Base-by-base conservation (phyloP, 1,284 basidiomycete genomes). In the Sphaerobolus stellatus region DNA sequence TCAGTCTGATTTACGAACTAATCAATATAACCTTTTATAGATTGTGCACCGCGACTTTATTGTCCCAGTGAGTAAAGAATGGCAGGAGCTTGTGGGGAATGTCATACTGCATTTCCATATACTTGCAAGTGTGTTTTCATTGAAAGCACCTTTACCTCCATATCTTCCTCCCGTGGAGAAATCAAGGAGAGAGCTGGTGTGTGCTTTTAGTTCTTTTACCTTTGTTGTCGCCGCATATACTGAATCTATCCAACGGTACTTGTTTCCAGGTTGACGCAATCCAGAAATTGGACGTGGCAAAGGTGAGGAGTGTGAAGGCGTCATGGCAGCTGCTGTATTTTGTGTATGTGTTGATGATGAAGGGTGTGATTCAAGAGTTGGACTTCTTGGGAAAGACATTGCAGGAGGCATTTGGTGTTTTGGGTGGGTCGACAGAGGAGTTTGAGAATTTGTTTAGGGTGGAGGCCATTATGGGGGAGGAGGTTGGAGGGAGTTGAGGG, bases 111-210 rank as follows among this genome's bases (percentile, higher is more conserved):
- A 88, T 69, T 92, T 98, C 69, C 93, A 93, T 28, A 86, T 86
- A 0, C 78, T 99, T 5, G 88, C 92, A 1, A 86, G 92, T 0
- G 90, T 92, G 0, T 94, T 98, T 68, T 78, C 87, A 27, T 78
- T 95, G 28, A 96, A 98, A 63, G 86, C 90, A 3, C 96, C 96
- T 0, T 76, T 99, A 27, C 94, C 96, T 0, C 94, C 96, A 0
- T 98, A 95, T 69, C 82, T 99, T 1, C 96, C 96, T 2, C 94
- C 94, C 0, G 95, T 91, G 0, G 92, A 94, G 63, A 78, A 85
- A 58, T 83, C 92, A 1, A 82, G 95, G 52, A 79, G 86, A 56
- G 81, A 84, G 14, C 74, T 98, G 64, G 92, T 94, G 61, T 56
- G 78, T 61, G n/a, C n/a, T n/a, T n/a, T n/a, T n/a, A n/a, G n/a